These are phyloP conservation scores for Penicillium fimorum DNA, from an alignment of 495 filamentous ascomycete genomes.

Conservation along the genomic window DNA sequence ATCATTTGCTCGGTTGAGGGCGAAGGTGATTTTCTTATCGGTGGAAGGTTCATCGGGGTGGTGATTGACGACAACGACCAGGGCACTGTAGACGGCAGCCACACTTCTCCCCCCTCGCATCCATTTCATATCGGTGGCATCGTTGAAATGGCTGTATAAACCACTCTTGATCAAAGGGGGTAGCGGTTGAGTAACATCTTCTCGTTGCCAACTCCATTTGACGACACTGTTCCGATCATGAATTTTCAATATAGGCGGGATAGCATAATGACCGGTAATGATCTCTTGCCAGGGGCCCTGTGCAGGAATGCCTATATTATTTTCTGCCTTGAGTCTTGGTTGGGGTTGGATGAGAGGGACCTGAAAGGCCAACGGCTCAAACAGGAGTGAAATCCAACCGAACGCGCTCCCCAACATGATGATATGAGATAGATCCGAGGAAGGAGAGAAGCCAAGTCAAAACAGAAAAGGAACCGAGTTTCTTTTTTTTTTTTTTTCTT, in stretches of 20 bases:
- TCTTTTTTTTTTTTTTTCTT: background rate
- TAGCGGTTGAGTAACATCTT: slow-evolving; percentile 24
- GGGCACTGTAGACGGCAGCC: slow-evolving; percentile 27
- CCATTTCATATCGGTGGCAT: slow-evolving; percentile 34
- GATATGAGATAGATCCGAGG: background rate
- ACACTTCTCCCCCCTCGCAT: slow-evolving; percentile 23
- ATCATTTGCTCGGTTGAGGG: slow-evolving; percentile 24
- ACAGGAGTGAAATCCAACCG: slow-evolving; percentile 20
- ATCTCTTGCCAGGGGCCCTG: slow-evolving; percentile 25
- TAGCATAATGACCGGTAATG: slow-evolving; percentile 30
- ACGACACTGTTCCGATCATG: slow-evolving; percentile 26
- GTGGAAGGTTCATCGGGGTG: slow-evolving; percentile 25
- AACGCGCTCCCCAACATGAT: slow-evolving; percentile 22
- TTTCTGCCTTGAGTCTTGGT: slow-evolving; percentile 21
- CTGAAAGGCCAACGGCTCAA: slow-evolving; percentile 19
- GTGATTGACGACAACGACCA: slow-evolving; percentile 29
- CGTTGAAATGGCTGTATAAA: slow-evolving; percentile 25
- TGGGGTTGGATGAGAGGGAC: slow-evolving; percentile 24
- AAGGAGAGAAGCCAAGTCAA: background rate
- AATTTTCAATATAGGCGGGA: slow-evolving; percentile 25
- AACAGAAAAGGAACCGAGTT: background rate
- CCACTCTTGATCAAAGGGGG: slow-evolving; percentile 19
- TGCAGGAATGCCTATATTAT: background rate
- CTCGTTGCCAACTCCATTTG: slow-evolving; percentile 28
- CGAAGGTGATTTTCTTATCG: slow-evolving; percentile 32